Evolutionary conservation across 1,284 basidiomycete genomes (phyloP), one percentile per base, ranked within the genome.

Genomic region (Peniophora sp.): DNA sequence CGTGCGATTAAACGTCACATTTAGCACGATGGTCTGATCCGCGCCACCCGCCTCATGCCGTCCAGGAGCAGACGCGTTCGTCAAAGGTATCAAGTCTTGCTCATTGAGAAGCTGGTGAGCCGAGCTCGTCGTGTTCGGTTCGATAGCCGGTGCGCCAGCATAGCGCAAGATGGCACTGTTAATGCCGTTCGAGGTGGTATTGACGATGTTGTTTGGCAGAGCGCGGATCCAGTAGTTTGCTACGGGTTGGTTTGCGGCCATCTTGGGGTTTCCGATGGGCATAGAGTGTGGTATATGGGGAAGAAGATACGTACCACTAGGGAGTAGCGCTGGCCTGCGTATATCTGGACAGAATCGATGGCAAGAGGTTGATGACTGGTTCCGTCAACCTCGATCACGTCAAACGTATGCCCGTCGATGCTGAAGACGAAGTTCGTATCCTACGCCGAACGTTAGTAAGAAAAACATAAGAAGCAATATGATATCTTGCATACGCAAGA

Each of bases 111-210:
- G 51, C 16, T 55, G 55, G 3, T 45, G 35, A 48, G 49, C 52
- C 16, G 50, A 56, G 10, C 65, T 60, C 14, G 57, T 63, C 23
- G 68, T 69, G 2, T 62, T 70, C 0, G 79, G 82, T 20, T 82
- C 74, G 3, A 48, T 49, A 1, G 52, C 52, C 0, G 63, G 56
- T 2, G 80, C 81, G 5, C 74, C 73, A 0, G 43, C 52, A 56
- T 84, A 84, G 19, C 74, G 70, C 27, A 83, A 58, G 51, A 84
- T 77, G 2, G 78, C 82, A 16, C 67, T 65, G 56, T 77, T 78
- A 44, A 71, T 58, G 3, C 72, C 72, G 9, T 63, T 64, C 0
- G 51, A 59, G 53, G 17, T 67, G 38, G 5, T 41, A 6, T 16
- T 5, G 2, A 66, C 20, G 11, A 54, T 62, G 35, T 75, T 44